A percentile compares a stretch with the other conserved stretches of the same genome.
phyloP scores from a whole-genome alignment of 2,329 filamentous ascomycete species.

The Ramichloridium luteum region DNA sequence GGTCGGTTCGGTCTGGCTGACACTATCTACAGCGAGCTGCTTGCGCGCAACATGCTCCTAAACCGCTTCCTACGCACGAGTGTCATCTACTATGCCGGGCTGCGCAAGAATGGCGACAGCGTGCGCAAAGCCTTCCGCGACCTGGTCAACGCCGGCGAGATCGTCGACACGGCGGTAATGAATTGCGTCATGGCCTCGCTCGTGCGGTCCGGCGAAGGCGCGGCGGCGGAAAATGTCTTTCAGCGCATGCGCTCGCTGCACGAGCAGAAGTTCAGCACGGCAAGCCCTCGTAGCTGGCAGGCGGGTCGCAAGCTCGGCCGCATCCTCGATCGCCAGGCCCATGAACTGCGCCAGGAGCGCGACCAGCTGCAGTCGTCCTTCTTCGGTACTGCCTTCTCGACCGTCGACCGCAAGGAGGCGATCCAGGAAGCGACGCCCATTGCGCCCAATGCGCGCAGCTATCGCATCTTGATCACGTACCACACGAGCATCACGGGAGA shows the following conservation, averaged over 20 bases:
- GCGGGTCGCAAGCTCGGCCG: constrained; percentile 33
- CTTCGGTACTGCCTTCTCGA: constrained; percentile 18
- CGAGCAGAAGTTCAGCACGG: constrained; percentile 23
- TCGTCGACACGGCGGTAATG: constrained; percentile 75
- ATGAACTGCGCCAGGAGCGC: constrained; percentile 33
- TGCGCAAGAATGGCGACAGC: constrained; percentile 58
- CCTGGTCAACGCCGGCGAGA: constrained; percentile 72
- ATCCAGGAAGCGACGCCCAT: constrained; percentile 56
- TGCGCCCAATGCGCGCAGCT: constrained; percentile 66
- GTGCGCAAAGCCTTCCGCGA: constrained; percentile 68
- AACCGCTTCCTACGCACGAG: constrained; percentile 73
- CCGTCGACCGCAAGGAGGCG: constrained; percentile 26
- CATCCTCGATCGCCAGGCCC: constrained; percentile 35
- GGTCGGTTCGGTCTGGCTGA: constrained; percentile 76
- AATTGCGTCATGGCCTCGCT: constrained; percentile 78
- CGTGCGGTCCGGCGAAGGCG: constrained; percentile 61
- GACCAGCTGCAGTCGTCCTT: constrained; percentile 38
- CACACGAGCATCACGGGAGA: constrained; percentile 58
- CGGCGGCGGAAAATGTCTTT: constrained; percentile 70
- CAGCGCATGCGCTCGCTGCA: constrained; percentile 64
- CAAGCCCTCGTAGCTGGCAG: constrained; percentile 30
- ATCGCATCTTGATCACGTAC: constrained; percentile 65
- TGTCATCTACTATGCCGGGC: constrained; percentile 72
- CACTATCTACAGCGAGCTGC: constrained; percentile 74
- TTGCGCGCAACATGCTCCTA: constrained; percentile 50